Percentiles rank a stretch among this genome's conserved stretches.
phyloP scores from a whole-genome alignment of 129 eudicot species.

The sunflower (Helianthus annuus) region HanXRQr2.0-SUNRISE NC_035446.2:110929443-110929942 shows the following conservation, averaged over 20 bases:
- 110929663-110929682: constrained; percentile 96
- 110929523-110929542: constrained; percentile 98
- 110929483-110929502: constrained; percentile 97
- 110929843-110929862: constrained; percentile 99
- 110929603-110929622: constrained; percentile 84
- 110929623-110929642: constrained; percentile 99
- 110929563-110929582: constrained; percentile 99
- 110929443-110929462: constrained; percentile 99
- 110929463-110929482: constrained; percentile 96
- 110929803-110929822: constrained; percentile 99
- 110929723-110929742: not conserved
- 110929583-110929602: constrained; percentile 87
- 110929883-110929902: constrained; percentile 96
- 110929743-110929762: constrained; percentile 11
- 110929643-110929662: constrained; percentile 99
- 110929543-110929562: constrained; percentile 95
- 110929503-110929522: constrained; percentile 96
- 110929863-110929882: constrained; percentile 99
- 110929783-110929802: constrained; percentile 98
- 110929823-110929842: constrained; percentile 99
- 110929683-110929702: constrained; percentile 98
- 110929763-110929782: constrained; percentile 54
- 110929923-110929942: constrained; percentile 94
- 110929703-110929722: constrained; percentile 24
- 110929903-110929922: constrained; percentile 92